Conservation (phyloP, 176 grass and related monocot species). For the Themeda triandra region DNA sequence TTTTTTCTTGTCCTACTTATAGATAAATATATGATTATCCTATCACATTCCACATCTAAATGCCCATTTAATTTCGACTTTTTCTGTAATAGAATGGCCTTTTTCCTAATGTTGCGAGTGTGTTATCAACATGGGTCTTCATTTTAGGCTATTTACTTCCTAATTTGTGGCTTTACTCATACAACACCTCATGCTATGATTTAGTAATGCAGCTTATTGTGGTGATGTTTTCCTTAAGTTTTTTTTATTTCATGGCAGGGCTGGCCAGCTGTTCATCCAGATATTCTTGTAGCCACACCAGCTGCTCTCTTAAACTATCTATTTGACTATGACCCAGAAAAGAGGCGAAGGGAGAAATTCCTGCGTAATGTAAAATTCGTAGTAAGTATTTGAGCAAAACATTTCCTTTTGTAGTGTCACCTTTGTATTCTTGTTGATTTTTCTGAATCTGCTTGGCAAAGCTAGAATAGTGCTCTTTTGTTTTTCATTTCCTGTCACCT, state of each 20-base stretch:
- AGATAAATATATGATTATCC: not conserved
- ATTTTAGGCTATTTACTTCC: constrained; percentile 1
- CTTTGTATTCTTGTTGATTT: not conserved
- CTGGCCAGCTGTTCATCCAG: constrained; percentile 76
- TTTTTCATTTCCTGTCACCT: not conserved
- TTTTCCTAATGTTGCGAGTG: not conserved
- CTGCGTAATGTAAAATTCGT: constrained; percentile 72
- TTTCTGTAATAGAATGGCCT: not conserved
- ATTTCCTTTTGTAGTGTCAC: not conserved
- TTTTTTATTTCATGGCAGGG: constrained; percentile 50
- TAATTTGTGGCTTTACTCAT: constrained; percentile 6
- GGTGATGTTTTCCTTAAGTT: constrained; percentile 3
- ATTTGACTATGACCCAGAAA: constrained; percentile 86
- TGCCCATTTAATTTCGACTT: not conserved
- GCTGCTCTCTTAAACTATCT: constrained; percentile 93
- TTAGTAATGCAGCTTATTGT: constrained; percentile 32
- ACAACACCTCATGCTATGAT: not conserved
- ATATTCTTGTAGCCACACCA: constrained; percentile 89
- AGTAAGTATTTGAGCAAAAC: constrained; percentile 40
- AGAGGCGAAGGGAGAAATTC: constrained; percentile 62
- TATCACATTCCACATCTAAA: constrained; percentile 1
- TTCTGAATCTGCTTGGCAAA: not conserved
- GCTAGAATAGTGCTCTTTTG: not conserved
- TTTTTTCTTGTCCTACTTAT: not conserved
- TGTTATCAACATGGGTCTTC: not conserved